A percentile compares a stretch with the other conserved stretches of the same genome.
Evolutionary conservation across 805 yeast genomes (phyloP).

Genomic region (Maudiozyma barnettii): DNA sequence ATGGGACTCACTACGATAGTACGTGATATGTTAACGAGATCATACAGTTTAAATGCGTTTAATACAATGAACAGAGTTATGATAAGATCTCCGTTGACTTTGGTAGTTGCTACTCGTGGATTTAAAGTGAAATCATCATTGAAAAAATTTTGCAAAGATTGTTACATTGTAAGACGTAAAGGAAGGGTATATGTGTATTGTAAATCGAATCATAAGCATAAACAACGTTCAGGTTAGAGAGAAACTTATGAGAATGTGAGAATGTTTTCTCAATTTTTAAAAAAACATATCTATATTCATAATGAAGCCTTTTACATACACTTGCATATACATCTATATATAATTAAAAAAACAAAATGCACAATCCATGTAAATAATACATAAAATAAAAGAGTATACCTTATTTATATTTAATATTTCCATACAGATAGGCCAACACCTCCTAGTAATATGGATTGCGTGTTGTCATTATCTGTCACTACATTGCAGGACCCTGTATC

Average conservation of each 20-base stretch:
- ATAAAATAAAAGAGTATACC: background rate
- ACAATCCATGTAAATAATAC: background rate
- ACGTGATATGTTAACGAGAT: background rate
- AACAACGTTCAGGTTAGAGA: constrained; percentile 74
- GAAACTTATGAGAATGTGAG: background rate
- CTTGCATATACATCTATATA: background rate
- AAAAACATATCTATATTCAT: background rate
- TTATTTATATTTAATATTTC: constrained; percentile 13
- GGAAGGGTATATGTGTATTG: constrained; percentile 91
- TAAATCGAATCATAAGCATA: constrained; percentile 86
- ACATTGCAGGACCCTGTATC: constrained; percentile 74
- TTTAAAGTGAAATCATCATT: constrained; percentile 91
- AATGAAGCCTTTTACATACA: background rate
- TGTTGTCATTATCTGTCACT: constrained; percentile 20
- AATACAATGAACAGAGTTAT: background rate
- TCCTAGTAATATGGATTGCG: constrained; percentile 41
- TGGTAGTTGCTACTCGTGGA: constrained; percentile 38
- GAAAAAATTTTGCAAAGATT: constrained; percentile 85
- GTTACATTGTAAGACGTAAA: constrained; percentile 88
- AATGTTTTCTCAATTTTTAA: background rate
- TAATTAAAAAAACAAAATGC: background rate
- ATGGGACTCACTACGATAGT: background rate
- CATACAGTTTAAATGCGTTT: background rate
- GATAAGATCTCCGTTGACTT: background rate
- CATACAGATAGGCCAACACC: constrained; percentile 75